Conservation (phyloP, 805 yeast genomes). For the Yamadazyma phyllophila region DNA sequence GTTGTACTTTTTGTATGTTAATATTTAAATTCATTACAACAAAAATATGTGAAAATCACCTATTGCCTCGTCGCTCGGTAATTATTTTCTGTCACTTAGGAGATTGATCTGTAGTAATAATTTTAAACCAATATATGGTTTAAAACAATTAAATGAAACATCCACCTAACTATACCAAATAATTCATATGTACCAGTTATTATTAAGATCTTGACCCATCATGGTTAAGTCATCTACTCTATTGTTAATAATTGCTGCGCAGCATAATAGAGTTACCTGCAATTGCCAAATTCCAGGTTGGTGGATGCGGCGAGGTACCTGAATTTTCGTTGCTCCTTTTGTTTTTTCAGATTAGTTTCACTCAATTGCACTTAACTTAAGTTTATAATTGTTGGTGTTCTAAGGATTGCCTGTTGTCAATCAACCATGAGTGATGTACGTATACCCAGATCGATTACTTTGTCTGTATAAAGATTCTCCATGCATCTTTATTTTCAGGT, state of each 20-base stretch:
- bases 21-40: too few species aligned
- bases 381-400: not conserved
- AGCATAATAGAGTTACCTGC: not conserved
- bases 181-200: too few species aligned
- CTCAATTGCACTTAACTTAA: too few species aligned
- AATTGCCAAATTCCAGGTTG: slow-evolving; percentile 9
- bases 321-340: slow-evolving; percentile 13
- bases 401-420: not conserved
- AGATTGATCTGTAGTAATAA: too few species aligned
- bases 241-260: slow-evolving; percentile 3
- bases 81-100: too few species aligned
- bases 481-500: not conserved
- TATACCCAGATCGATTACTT: not conserved
- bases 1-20: too few species aligned
- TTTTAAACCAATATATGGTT: too few species aligned
- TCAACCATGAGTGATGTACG: slow-evolving; percentile 11
- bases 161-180: too few species aligned
- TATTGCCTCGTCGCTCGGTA: too few species aligned
- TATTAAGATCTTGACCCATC: too few species aligned
- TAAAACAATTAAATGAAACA: too few species aligned
- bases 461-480: not conserved
- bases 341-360: slow-evolving; percentile 2
- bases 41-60: too few species aligned
- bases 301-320: slow-evolving; percentile 11
- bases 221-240: not conserved